Percentiles rank a stretch among this genome's conserved stretches.
Evolutionary conservation across 1,139 yeast species (phyloP).

Genomic region (Nakaseomyces nivariensis): DNA sequence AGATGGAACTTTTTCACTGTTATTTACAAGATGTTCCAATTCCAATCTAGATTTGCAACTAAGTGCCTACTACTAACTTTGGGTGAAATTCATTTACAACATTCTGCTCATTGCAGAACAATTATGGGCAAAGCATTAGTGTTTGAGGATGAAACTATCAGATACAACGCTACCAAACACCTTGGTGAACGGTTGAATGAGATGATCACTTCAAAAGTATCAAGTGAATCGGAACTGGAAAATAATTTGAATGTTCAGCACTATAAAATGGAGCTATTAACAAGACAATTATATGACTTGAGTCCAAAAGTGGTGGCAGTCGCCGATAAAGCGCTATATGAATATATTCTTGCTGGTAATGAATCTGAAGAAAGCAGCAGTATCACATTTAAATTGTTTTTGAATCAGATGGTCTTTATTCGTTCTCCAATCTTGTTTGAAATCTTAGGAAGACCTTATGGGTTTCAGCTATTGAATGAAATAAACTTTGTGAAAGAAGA

Average conservation of each 20-base stretch:
- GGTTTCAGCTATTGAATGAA: slow-evolving; percentile 44
- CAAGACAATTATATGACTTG: slow-evolving; percentile 63
- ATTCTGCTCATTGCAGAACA: slow-evolving; percentile 60
- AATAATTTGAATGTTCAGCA: slow-evolving; percentile 15
- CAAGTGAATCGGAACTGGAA: slow-evolving; percentile 8
- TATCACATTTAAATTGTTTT: slow-evolving; percentile 19
- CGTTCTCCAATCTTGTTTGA: slow-evolving; percentile 39
- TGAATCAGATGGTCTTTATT: slow-evolving; percentile 29
- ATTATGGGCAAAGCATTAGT: slow-evolving; percentile 57
- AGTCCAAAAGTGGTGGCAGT: slow-evolving; percentile 45
- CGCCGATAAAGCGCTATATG: slow-evolving; percentile 46
- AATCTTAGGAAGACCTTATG: slow-evolving; percentile 45
- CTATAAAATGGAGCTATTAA: slow-evolving; percentile 40
- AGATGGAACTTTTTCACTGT: slow-evolving; percentile 82
- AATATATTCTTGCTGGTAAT: slow-evolving; percentile 32
- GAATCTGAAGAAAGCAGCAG: slow-evolving; percentile 22
- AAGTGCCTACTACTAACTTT: slow-evolving; percentile 51
- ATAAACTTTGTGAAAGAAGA: slow-evolving; percentile 47
- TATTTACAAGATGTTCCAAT: slow-evolving; percentile 61
- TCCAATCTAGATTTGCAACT: slow-evolving; percentile 41
- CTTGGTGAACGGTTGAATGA: slow-evolving; percentile 33
- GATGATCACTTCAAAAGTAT: slow-evolving; percentile 5
- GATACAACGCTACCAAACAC: slow-evolving; percentile 47
- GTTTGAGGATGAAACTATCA: slow-evolving; percentile 43
- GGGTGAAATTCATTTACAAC: slow-evolving; percentile 48